A percentile compares a stretch with the other conserved stretches of the same genome.
These are phyloP conservation scores for Bryum argenteum DNA, from an alignment of 225 moss, liverwort and hornwort genomes.

Conservation along the genomic window DNA sequence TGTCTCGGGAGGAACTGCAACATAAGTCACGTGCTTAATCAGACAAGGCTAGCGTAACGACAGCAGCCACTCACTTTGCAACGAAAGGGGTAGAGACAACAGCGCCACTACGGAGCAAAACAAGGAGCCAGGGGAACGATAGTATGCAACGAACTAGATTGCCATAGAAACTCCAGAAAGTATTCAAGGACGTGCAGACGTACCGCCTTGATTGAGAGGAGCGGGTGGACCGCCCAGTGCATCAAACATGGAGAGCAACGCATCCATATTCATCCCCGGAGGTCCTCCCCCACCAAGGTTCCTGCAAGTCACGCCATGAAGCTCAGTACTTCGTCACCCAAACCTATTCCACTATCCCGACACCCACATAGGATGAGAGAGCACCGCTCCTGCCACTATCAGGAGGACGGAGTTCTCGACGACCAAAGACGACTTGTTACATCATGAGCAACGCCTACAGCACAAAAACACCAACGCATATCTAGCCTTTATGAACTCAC, in stretches of 20 bases:
- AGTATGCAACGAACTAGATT: too few relatives aligned
- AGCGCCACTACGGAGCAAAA: too few relatives aligned
- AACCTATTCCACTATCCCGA: neutral
- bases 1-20: conserved; percentile 79
- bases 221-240: conserved; percentile 65
- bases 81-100: too few relatives aligned
- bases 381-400: neutral
- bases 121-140: too few relatives aligned
- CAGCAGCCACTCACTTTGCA: too few relatives aligned
- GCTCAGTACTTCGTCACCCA: neutral
- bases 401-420: neutral
- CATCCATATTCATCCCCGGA: conserved; percentile 75
- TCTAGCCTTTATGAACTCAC: neutral
- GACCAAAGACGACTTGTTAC: neutral
- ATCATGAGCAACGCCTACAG: neutral
- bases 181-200: conserved; percentile 4
- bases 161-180: too few relatives aligned
- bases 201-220: conserved; percentile 73
- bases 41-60: neutral
- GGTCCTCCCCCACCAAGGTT: conserved; percentile 58
- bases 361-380: neutral
- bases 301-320: conserved; percentile 41
- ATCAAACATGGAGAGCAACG: conserved; percentile 85
- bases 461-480: neutral
- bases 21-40: neutral